Evolutionary conservation across 345 rosid species (phyloP), one percentile per base, ranked within the genome.

Genomic region (Hibiscus syriacus): DNA sequence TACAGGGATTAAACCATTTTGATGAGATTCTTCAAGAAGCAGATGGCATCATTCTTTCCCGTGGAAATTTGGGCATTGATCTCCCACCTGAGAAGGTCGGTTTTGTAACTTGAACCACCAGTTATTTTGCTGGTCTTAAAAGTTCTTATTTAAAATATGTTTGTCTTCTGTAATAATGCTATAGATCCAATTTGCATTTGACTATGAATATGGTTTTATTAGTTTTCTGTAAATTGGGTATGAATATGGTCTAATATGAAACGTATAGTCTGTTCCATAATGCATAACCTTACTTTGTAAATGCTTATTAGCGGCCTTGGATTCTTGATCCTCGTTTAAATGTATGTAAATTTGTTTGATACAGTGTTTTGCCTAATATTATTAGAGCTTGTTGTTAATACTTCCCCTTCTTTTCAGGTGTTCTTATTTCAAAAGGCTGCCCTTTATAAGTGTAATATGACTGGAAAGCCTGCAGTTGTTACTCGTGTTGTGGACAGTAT

Each of bases 11-110:
- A 67, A 86, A 85, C 66, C 97, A 94, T 79, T 94, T 94, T 72
- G 99, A 94, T 76, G 99, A 91, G 84, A 94, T 94, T 76, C 88
- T 94, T 67, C 90, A 86, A 87, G 99, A 85, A 85, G 99, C 99
- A 60, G 99, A 94, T 80, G 99, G 99, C 8, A 94, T 94, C 70
- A 94, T 94, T 64, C 97, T 94, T 77, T 94, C 99, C 38, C 95
- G 97, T 73, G 99, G 99, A 13, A 94, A 94, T 81, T 80, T 91
- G 90, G 99, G 99, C 29, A 86, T 94, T 30, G 99, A 91, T 88
- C 89, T 94, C 65, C 99, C 99, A 38, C 92, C 99, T 9, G 99
- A 94, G 80, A 94, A 91, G 97, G 99, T 91, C 25, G 52, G 67
- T 68, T 79, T 61, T 58, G 53, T 55, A 26, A 63, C 2, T 26